A percentile compares a stretch with the other conserved stretches of the same genome.
Conservation (phyloP, 805 yeast species). For the Candida hispaniensis region DNA sequence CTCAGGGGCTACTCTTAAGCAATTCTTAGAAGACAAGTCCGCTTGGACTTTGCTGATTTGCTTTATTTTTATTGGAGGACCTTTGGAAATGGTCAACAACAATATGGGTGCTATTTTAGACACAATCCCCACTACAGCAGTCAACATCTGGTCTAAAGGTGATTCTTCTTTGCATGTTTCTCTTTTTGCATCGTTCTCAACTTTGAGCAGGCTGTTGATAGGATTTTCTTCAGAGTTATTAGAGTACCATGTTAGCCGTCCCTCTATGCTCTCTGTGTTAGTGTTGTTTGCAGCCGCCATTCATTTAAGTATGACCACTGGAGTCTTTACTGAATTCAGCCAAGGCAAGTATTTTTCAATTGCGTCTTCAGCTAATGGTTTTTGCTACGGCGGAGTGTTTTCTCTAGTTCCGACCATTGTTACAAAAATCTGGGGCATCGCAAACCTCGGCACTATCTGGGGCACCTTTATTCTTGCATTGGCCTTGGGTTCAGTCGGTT, state of each 20-base stretch:
- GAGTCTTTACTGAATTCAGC: slow-evolving; percentile 21
- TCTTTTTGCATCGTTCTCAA: slow-evolving; percentile 54
- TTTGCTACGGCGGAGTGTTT: slow-evolving; percentile 71
- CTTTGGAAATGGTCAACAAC: slow-evolving; percentile 73
- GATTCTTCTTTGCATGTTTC: slow-evolving; percentile 37
- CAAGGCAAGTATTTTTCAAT: slow-evolving; percentile 22
- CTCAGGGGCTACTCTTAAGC: slow-evolving; percentile 6
- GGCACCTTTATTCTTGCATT: slow-evolving; percentile 85
- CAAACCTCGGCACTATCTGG: slow-evolving; percentile 85
- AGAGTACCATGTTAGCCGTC: slow-evolving; percentile 26
- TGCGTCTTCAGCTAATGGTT: slow-evolving; percentile 48
- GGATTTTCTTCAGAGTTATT: slow-evolving; percentile 63
- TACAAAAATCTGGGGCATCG: slow-evolving; percentile 78
- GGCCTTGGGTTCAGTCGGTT: slow-evolving; percentile 63
- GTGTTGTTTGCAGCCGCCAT: slow-evolving; percentile 31
- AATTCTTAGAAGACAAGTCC: slow-evolving; percentile 14
- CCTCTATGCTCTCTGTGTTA: slow-evolving; percentile 24
- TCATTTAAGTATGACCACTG: slow-evolving; percentile 26
- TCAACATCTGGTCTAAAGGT: no score
- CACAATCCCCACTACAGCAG: slow-evolving; percentile 28
- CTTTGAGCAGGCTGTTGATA: slow-evolving; percentile 52
- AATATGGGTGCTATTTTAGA: slow-evolving; percentile 68
- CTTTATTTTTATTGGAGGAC: slow-evolving; percentile 63
- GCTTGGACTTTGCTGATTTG: slow-evolving; percentile 56
- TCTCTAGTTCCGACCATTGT: slow-evolving; percentile 80